A percentile compares a stretch with the other conserved stretches of the same genome.
phyloP scores from a whole-genome alignment of 305 asterid species.

The Solanum hybrid region DNA sequence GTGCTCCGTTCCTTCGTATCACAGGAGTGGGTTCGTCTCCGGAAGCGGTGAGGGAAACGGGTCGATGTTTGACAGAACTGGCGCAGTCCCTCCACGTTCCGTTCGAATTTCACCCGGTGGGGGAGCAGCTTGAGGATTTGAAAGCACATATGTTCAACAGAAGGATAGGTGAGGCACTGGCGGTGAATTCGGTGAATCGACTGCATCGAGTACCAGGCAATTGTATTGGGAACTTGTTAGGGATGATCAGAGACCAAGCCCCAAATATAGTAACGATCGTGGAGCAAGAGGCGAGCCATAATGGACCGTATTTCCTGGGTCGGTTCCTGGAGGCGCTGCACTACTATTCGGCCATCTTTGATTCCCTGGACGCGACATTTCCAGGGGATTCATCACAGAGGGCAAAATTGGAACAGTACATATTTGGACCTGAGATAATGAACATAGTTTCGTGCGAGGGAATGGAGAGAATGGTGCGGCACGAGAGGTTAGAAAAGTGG shows the following conservation, averaged over 20 bases:
- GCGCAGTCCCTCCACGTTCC: slow-evolving; percentile 75
- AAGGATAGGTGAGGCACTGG: slow-evolving; percentile 76
- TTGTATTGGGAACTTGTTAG: slow-evolving; percentile 41
- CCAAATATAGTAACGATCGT: slow-evolving; percentile 79
- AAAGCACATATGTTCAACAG: slow-evolving; percentile 78
- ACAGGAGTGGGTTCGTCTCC: slow-evolving; percentile 69
- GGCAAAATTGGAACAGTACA: slow-evolving; percentile 69
- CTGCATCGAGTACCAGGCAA: slow-evolving; percentile 57
- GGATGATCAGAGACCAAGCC: slow-evolving; percentile 71
- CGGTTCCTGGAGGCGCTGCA: slow-evolving; percentile 76
- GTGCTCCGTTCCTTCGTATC: slow-evolving; percentile 66
- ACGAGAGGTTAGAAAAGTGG: slow-evolving; percentile 77
- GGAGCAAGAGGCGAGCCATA: slow-evolving; percentile 83
- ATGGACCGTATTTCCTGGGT: slow-evolving; percentile 78
- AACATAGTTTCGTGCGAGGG: slow-evolving; percentile 73
- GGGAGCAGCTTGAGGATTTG: slow-evolving; percentile 61
- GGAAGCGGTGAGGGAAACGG: slow-evolving; percentile 52
- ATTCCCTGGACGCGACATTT: slow-evolving; percentile 71
- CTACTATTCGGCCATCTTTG: slow-evolving; percentile 67
- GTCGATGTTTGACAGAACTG: slow-evolving; percentile 51
- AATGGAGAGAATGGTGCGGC: slow-evolving; percentile 46
- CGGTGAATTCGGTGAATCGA: slow-evolving; percentile 69
- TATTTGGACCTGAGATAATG: slow-evolving; percentile 67
- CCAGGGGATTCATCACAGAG: slow-evolving; percentile 72
- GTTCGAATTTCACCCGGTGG: slow-evolving; percentile 67